Conservation (phyloP, 108 stramenopile species). For the Epithemia pelagica region DNA sequence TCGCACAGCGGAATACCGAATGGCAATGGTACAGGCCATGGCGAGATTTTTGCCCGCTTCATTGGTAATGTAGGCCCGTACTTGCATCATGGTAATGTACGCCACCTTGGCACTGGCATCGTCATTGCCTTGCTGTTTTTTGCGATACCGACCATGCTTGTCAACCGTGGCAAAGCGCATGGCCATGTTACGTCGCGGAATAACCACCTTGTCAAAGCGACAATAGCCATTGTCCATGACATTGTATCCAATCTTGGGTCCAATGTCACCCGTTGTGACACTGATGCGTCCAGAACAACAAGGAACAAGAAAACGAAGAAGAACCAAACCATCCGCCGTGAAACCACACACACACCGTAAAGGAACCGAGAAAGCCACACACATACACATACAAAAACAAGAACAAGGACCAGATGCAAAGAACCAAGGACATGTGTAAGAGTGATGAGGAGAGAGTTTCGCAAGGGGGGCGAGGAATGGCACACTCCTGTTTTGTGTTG, state of each 20-base stretch:
- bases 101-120: slow-evolving; percentile 77
- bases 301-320: too few species aligned
- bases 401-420: too few species aligned
- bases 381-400: too few species aligned
- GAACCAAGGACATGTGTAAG: too few species aligned
- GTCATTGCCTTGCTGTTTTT: slow-evolving; percentile 32
- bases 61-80: slow-evolving; percentile 71
- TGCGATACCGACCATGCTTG: slow-evolving; percentile 56
- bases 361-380: too few species aligned
- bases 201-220: slow-evolving; percentile 67
- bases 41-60: slow-evolving; percentile 67
- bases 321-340: background rate
- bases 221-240: slow-evolving; percentile 97
- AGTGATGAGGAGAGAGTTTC: too few species aligned
- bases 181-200: slow-evolving; percentile 92
- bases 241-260: slow-evolving; percentile 95
- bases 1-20: slow-evolving; percentile 89
- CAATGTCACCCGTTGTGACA: slow-evolving; percentile 90
- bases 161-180: slow-evolving; percentile 82
- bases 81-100: slow-evolving; percentile 98
- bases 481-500: too few species aligned
- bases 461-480: too few species aligned
- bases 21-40: slow-evolving; percentile 81
- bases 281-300: background rate
- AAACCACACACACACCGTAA: background rate